These are phyloP conservation scores for Entomortierella lignicola DNA, from an alignment of 192 early-diverging fungal genomes.

Conservation along the genomic window DNA sequence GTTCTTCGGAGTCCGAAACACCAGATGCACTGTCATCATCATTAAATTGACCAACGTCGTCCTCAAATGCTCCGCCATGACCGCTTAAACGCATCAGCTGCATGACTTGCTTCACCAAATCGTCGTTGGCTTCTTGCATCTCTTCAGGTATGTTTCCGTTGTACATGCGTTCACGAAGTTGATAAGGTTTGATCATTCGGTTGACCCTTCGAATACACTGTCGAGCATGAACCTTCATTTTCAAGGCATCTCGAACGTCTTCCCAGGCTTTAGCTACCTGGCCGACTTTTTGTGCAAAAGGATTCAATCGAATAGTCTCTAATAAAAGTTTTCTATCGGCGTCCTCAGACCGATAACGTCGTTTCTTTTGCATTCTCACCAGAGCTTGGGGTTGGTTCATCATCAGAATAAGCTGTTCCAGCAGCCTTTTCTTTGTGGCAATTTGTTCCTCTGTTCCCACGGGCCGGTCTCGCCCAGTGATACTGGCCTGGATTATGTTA, in stretches of 20 bases:
- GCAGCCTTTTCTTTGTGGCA: conserved; percentile 27
- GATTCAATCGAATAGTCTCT: conserved; percentile 39
- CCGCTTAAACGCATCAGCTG: conserved; percentile 36
- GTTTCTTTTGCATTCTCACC: conserved; percentile 48
- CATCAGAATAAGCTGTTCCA: conserved; percentile 45
- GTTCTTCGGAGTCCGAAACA: conserved; percentile 29
- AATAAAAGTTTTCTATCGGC: conserved; percentile 30
- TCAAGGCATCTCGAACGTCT: conserved; percentile 37
- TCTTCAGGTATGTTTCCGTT: conserved; percentile 43
- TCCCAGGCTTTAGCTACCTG: conserved; percentile 53
- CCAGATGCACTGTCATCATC: conserved; percentile 31
- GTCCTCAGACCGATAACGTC: conserved; percentile 47
- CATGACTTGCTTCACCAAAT: conserved; percentile 45
- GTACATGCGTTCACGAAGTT: conserved; percentile 43
- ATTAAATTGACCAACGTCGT: conserved; percentile 24
- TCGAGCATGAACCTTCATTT: conserved; percentile 47
- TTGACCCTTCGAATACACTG: conserved; percentile 50
- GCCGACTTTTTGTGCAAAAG: conserved; percentile 46
- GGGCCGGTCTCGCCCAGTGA: conserved; percentile 30
- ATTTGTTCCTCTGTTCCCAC: conserved; percentile 36
- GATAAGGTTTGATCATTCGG: conserved; percentile 44
- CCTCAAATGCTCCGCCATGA: conserved; percentile 13
- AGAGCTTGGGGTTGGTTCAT: conserved; percentile 54
- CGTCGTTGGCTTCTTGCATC: conserved; percentile 41
- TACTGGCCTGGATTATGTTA: conserved; percentile 50